These are phyloP conservation scores for Leccinum subrobustum DNA, from an alignment of 1,284 basidiomycete species.

Conservation along the genomic window DNA sequence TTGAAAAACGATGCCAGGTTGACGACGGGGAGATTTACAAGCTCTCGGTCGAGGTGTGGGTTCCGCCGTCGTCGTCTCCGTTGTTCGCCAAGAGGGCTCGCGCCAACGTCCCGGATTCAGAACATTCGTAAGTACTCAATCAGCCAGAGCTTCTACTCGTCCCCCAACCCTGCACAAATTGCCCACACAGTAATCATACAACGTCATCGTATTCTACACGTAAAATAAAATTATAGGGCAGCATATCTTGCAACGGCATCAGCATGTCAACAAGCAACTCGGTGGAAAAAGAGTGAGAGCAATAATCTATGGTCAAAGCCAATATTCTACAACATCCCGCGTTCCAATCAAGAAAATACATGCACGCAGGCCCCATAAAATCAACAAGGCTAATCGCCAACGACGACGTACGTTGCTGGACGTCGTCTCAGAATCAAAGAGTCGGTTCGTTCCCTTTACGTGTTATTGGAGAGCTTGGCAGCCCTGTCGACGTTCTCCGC, in stretches of 20 bases:
- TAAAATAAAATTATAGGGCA: slow-evolving; percentile 34
- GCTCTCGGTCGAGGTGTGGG: not conserved
- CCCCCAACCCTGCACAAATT: slow-evolving; percentile 25
- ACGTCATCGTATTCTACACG: slow-evolving; percentile 31
- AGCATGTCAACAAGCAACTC: slow-evolving; percentile 23
- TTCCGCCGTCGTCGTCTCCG: slow-evolving; percentile 11
- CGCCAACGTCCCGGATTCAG: slow-evolving; percentile 8
- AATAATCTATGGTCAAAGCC: slow-evolving; percentile 35
- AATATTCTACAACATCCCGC: slow-evolving; percentile 32
- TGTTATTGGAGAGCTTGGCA: slow-evolving; percentile 38
- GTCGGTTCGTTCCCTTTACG: slow-evolving; percentile 35
- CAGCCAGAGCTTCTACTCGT: not conserved
- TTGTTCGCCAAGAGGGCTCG: slow-evolving; percentile 8
- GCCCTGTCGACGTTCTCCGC: slow-evolving; percentile 65
- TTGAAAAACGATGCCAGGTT: slow-evolving; percentile 45
- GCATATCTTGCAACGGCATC: slow-evolving; percentile 26
- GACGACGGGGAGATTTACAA: slow-evolving; percentile 13
- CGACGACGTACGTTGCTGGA: slow-evolving; percentile 5
- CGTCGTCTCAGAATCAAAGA: slow-evolving; percentile 15
- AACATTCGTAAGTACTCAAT: not conserved
- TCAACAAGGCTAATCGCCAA: not conserved
- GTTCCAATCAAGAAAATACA: slow-evolving; percentile 36
- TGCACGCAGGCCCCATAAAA: slow-evolving; percentile 24
- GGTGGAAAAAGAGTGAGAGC: slow-evolving; percentile 1
- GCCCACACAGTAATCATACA: slow-evolving; percentile 28